A percentile compares a stretch with the other conserved stretches of the same genome.
These are phyloP conservation scores for Ilex paraguariensis DNA, from an alignment of 305 asterid species.

Conservation along the genomic window DNA sequence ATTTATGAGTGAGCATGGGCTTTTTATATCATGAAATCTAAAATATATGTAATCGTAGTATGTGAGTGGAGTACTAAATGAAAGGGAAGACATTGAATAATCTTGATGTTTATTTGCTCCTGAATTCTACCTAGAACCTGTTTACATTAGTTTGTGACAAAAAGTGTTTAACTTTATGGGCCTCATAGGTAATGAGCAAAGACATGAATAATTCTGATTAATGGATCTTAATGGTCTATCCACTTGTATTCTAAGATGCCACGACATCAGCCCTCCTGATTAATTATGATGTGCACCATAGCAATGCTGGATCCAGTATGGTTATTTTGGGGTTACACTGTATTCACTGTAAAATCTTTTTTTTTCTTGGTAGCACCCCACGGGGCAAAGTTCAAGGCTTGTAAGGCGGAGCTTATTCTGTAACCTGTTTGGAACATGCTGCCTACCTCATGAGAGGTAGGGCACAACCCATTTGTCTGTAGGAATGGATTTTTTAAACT, in stretches of 20 bases:
- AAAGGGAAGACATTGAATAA: no score
- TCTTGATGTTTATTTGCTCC: no score
- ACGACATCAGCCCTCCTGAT: no score
- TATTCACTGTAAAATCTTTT: constrained; percentile 28
- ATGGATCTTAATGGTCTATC: no score
- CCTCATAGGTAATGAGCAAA: no score
- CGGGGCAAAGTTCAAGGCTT: constrained; percentile 31
- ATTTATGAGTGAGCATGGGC: no score
- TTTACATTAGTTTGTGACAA: no score
- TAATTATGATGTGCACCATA: not conserved
- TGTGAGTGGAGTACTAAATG: no score
- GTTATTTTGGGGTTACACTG: not conserved
- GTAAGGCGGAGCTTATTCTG: constrained; percentile 15
- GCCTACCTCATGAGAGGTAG: constrained; percentile 30
- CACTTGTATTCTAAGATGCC: not conserved
- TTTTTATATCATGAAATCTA: no score
- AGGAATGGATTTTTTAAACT: constrained; percentile 32
- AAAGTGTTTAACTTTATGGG: no score
- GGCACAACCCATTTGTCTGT: not conserved
- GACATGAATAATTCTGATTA: not conserved
- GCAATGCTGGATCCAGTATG: not conserved
- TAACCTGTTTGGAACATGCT: constrained; percentile 27
- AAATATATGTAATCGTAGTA: no score
- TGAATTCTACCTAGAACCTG: no score
- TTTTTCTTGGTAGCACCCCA: constrained; percentile 57